A percentile compares a stretch with the other conserved stretches of the same genome.
These are phyloP conservation scores for Naganishia sp. DNA, from an alignment of 1,284 basidiomycete genomes.

Conservation along the genomic window DNA sequence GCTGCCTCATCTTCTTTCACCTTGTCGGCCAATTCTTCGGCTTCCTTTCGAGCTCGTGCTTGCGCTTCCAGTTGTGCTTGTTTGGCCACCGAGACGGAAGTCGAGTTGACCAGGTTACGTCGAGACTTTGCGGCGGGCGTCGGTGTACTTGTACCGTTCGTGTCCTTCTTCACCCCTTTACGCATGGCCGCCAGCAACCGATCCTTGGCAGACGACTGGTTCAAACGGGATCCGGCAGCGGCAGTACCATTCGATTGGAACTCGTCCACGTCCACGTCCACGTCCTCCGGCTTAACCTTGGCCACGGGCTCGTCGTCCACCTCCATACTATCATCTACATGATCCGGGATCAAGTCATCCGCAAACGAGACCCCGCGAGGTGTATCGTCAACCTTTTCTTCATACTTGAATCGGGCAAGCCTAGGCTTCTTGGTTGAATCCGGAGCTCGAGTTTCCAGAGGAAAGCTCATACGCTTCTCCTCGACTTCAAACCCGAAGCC, in stretches of 20 bases:
- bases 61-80: constrained; percentile 28
- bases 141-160: constrained; percentile 8
- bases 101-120: constrained; percentile 31
- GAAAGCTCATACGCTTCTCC: constrained; percentile 29
- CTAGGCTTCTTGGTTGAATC: constrained; percentile 56
- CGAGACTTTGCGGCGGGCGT: constrained; percentile 18
- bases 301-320: constrained; percentile 40
- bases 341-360: constrained; percentile 30
- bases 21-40: constrained; percentile 25
- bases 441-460: constrained; percentile 54
- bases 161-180: constrained; percentile 24
- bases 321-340: constrained; percentile 43
- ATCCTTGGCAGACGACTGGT: constrained; percentile 26
- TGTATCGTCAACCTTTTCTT: constrained; percentile 31
- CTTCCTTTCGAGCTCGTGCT: constrained; percentile 26
- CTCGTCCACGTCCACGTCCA: constrained; percentile 51
- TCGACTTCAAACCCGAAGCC: constrained; percentile 24
- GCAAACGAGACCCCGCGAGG: constrained; percentile 32
- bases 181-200: constrained; percentile 28
- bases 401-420: constrained; percentile 52
- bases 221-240: constrained; percentile 3
- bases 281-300: constrained; percentile 54
- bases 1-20: neutral
- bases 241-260: constrained; percentile 21
- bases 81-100: constrained; percentile 29